Conservation (phyloP, 495 filamentous ascomycete genomes). For the Aspergillus cavernicola region DNA sequence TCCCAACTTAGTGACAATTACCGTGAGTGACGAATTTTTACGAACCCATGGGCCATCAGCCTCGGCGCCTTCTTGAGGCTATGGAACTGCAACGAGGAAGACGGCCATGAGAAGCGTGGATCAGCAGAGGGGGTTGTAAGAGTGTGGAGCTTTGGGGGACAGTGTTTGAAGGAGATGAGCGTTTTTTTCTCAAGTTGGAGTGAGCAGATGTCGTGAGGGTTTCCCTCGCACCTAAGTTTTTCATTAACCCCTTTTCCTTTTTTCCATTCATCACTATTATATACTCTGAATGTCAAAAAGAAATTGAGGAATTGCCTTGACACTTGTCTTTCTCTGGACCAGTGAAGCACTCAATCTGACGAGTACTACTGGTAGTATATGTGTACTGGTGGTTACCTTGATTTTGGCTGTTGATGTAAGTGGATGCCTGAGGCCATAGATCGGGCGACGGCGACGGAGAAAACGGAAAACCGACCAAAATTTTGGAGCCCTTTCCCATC, state of each 20-base stretch:
- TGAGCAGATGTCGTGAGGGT: background rate
- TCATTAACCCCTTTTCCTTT: background rate
- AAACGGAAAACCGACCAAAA: conserved; percentile 39
- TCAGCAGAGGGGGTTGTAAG: background rate
- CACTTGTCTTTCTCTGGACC: background rate
- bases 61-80: background rate
- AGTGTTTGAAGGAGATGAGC: conserved; percentile 3
- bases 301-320: too few species aligned
- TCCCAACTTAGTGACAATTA: background rate
- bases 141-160: background rate
- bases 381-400: too few species aligned
- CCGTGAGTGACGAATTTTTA: conserved; percentile 6
- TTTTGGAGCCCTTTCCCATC: conserved; percentile 26
- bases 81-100: conserved; percentile 1
- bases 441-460: conserved; percentile 32
- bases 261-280: conserved; percentile 5
- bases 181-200: conserved; percentile 4
- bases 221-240: background rate
- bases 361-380: too few species aligned
- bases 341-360: background rate
- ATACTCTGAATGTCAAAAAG: conserved; percentile 9
- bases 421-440: conserved; percentile 28
- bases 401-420: background rate
- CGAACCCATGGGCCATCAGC: conserved; percentile 5
- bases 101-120: conserved; percentile 2